A percentile compares a stretch with the other conserved stretches of the same genome.
These are phyloP conservation scores for Sporothrix mexicana DNA, from an alignment of 2,329 filamentous ascomycete species.

Conservation along the genomic window DNA sequence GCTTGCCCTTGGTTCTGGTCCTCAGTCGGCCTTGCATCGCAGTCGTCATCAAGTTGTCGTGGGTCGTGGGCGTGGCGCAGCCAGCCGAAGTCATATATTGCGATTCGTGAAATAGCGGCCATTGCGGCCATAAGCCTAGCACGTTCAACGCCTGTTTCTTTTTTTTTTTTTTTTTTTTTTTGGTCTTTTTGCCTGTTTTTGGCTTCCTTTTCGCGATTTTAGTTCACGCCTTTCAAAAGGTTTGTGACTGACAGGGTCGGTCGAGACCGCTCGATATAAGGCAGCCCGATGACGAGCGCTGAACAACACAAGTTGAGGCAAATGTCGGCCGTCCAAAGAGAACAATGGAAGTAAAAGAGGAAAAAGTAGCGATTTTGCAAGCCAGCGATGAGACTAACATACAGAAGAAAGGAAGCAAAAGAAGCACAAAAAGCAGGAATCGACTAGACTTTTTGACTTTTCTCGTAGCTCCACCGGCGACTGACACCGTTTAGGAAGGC, in stretches of 20 bases:
- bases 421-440: neutral
- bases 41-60: conserved; percentile 20
- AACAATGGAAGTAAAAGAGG: neutral
- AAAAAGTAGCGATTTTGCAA: neutral
- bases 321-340: neutral
- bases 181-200: neutral
- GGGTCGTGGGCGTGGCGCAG: conserved; percentile 15
- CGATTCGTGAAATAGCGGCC: neutral
- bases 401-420: neutral
- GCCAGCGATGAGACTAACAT: neutral
- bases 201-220: neutral
- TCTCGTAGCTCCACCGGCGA: conserved; percentile 4
- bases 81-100: neutral
- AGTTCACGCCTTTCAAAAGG: neutral
- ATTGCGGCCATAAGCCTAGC: neutral
- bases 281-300: neutral
- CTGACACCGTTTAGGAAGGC: conserved; percentile 24
- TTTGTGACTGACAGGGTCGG: neutral
- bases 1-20: neutral
- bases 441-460: conserved; percentile 10
- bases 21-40: conserved; percentile 4
- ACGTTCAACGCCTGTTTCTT: neutral
- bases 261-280: conserved; percentile 14
- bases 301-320: conserved; percentile 9
- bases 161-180: neutral